Evolutionary conservation across 495 filamentous ascomycete species (phyloP), one percentile per base, ranked within the genome.

Genomic region (Podospora comata): DNA sequence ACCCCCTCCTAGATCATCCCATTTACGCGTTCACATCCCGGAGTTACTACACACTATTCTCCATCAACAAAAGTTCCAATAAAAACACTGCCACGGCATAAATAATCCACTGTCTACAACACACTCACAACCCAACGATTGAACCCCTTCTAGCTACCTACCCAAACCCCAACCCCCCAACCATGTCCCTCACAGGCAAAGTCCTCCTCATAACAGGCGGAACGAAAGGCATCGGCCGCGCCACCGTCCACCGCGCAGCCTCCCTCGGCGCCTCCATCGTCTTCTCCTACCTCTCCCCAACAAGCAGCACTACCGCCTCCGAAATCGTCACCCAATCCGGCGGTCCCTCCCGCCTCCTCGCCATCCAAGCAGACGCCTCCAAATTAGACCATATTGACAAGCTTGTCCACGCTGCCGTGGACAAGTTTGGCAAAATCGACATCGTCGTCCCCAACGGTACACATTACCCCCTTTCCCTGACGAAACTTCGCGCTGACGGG

Each of bases 201-300:
- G 82, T 89, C 65, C 82, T 85, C 64, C 70, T 91, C 60, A 82
- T 92, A 71, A 91, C 90, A 34, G 89, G 90, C 65, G 86, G 80
- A 65, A 87, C 86, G 26, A 89, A 86, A 73, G 90, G 89, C 59
- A 91, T 92, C 55, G 90, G 90, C 67, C 82, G 78, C 64, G 84
- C 89, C 64, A 82, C 83, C 4, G 83, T 86, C 34, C 78, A 85
- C 32, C 79, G 79, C 4, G 80, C 90, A 53, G 84, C 84, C 18
- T 71, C 76, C 30, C 78, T 84, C n/a, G 88, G 89, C 60, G 89
- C 88, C 63, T 86, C 82, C 53, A 80, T 91, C 39, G 83, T 89
- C 30, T 82, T 91, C 78, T 90, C 87, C 76, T 91, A 98, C 77
- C 78, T 80, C 57, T 82, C 79, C 34, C 39, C 39, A 5, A 18